Conservation (phyloP, 768 basidiomycete genomes). For the Lactarius hatsudake region DNA sequence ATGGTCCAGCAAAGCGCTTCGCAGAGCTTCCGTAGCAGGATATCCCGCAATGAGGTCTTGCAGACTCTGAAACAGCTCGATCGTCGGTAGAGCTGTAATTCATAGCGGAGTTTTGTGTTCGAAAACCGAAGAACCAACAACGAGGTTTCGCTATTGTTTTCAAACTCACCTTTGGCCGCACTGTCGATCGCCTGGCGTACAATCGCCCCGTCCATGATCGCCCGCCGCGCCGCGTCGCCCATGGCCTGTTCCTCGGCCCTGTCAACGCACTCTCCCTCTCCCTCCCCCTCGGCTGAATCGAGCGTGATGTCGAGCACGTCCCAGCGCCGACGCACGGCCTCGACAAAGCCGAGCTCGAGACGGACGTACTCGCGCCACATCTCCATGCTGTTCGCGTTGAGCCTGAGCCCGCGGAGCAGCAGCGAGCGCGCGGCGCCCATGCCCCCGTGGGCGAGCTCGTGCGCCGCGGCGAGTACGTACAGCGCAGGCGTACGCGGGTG, state of each 20-base stretch:
- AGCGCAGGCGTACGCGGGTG: slow-evolving; percentile 76
- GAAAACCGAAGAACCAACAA: no score
- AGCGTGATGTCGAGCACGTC: slow-evolving; percentile 64
- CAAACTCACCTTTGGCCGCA: slow-evolving; percentile 63
- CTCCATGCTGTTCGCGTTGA: slow-evolving; percentile 67
- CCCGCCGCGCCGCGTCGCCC: slow-evolving; percentile 54
- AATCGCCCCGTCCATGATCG: slow-evolving; percentile 76
- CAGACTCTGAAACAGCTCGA: slow-evolving; percentile 43
- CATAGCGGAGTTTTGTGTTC: neutral
- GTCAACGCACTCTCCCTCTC: slow-evolving; percentile 30
- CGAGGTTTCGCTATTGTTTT: no score
- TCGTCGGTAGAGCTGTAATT: slow-evolving; percentile 40
- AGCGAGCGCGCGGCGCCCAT: slow-evolving; percentile 79
- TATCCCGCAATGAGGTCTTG: slow-evolving; percentile 43
- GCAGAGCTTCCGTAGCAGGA: slow-evolving; percentile 42
- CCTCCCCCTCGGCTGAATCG: slow-evolving; percentile 32
- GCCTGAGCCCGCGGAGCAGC: slow-evolving; percentile 79
- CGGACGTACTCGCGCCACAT: slow-evolving; percentile 90
- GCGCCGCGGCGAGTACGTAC: slow-evolving; percentile 81
- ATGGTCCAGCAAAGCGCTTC: slow-evolving; percentile 42
- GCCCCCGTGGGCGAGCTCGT: slow-evolving; percentile 72
- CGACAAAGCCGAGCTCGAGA: slow-evolving; percentile 86
- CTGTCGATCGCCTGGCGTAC: slow-evolving; percentile 73
- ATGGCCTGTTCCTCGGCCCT: slow-evolving; percentile 44
- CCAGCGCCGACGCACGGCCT: slow-evolving; percentile 78